phyloP scores from a whole-genome alignment of 2,329 filamentous ascomycete genomes.

The Hypoxylon sp. region DNA sequence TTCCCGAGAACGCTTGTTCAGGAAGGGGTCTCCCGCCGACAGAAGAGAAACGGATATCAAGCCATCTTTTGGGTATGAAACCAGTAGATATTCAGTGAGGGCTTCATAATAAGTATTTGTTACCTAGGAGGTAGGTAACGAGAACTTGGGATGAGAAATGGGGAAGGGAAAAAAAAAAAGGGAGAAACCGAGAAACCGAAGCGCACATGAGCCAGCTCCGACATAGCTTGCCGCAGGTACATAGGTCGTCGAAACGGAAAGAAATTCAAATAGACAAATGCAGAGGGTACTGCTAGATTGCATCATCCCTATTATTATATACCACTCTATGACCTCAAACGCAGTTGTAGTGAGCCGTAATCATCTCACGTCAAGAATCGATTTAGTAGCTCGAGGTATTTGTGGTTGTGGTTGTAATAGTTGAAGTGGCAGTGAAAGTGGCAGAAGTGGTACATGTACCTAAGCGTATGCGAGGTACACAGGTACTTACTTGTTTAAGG shows the following conservation, averaged over 20 bases:
- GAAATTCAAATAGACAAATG: slow-evolving; percentile 20
- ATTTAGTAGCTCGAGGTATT: slow-evolving; percentile 8
- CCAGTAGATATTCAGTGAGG: slow-evolving; percentile 10
- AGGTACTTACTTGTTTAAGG: slow-evolving; percentile 7
- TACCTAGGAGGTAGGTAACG: slow-evolving; percentile 5
- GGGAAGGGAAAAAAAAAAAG: slow-evolving; percentile 11
- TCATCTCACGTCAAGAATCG: slow-evolving; percentile 17
- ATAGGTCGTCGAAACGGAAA: slow-evolving; percentile 17
- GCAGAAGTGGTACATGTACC: not conserved
- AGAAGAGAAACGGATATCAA: slow-evolving; percentile 4
- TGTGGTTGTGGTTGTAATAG: slow-evolving; percentile 11
- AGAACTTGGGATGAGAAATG: slow-evolving; percentile 9
- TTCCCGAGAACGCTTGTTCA: slow-evolving; percentile 28
- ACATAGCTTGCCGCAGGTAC: slow-evolving; percentile 29
- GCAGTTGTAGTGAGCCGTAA: slow-evolving; percentile 18
- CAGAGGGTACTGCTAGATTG: slow-evolving; percentile 19
- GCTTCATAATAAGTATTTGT: slow-evolving; percentile 17
- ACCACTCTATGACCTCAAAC: slow-evolving; percentile 34
- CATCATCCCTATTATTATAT: slow-evolving; percentile 31
- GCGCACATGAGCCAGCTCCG: slow-evolving; percentile 16
- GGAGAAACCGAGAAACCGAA: slow-evolving; percentile 14
- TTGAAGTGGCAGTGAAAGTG: not conserved
- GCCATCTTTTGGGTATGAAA: slow-evolving; percentile 22
- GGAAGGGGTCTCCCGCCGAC: slow-evolving; percentile 16
- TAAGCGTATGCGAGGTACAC: slow-evolving; percentile 1